Percentiles rank a stretch among this genome's conserved stretches.
Evolutionary conservation across 345 rosid species (phyloP).

Genomic region (Aethionema arabicum): DNA sequence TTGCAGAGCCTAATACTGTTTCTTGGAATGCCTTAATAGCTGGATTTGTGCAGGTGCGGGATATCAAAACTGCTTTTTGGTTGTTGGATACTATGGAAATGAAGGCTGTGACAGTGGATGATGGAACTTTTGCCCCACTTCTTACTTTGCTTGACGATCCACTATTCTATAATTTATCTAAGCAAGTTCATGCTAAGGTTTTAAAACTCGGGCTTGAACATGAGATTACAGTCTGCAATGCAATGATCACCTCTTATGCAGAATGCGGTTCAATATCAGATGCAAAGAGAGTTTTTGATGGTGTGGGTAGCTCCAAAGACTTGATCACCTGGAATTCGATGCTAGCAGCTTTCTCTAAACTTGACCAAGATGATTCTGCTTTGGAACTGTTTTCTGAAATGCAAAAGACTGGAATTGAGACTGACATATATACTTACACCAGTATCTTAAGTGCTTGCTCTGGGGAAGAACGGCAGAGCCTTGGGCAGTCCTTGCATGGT

Average conservation of each 20-base stretch:
- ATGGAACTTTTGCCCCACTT: conserved; percentile 77
- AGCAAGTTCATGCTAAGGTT: conserved; percentile 62
- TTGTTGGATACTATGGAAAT: conserved; percentile 57
- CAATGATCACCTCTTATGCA: conserved; percentile 59
- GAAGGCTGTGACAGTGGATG: conserved; percentile 48
- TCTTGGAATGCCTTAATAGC: conserved; percentile 72
- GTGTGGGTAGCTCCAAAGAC: conserved; percentile 44
- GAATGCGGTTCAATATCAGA: conserved; percentile 58
- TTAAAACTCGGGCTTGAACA: conserved; percentile 48
- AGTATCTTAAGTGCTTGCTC: conserved; percentile 60
- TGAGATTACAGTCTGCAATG: conserved; percentile 56
- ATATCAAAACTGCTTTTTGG: conserved; percentile 50
- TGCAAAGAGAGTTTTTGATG: conserved; percentile 57
- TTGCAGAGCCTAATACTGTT: conserved; percentile 54
- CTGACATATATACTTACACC: conserved; percentile 67
- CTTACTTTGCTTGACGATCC: conserved; percentile 62
- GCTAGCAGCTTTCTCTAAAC: conserved; percentile 59
- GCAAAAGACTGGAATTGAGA: conserved; percentile 45
- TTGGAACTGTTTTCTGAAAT: conserved; percentile 51
- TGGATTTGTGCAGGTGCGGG: conserved; percentile 55
- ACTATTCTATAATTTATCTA: conserved; percentile 35
- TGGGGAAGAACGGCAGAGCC: conserved; percentile 36
- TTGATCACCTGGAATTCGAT: conserved; percentile 74
- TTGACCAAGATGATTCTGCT: conserved; percentile 50
- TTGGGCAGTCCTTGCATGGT: conserved; percentile 59